Conservation (phyloP, 129 eudicot genomes). For the Daucus carota region DNA sequence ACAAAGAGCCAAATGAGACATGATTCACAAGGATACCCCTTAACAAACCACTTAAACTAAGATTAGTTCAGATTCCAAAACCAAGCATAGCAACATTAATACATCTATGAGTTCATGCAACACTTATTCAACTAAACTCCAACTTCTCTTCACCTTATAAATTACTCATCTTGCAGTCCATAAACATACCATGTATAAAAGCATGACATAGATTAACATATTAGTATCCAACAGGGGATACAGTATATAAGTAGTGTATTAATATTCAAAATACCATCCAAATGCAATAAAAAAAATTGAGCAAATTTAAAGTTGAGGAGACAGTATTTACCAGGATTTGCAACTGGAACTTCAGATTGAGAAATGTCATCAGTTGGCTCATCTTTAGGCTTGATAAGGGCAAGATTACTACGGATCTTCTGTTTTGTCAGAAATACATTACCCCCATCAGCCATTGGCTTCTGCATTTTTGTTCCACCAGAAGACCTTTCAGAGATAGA, state of each 20-base stretch:
- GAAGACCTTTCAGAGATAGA: slow-evolving; percentile 36
- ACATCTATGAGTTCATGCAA: background rate
- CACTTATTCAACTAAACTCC: background rate
- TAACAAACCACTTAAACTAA: background rate
- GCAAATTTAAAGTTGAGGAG: slow-evolving; percentile 1
- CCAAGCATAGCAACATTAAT: background rate
- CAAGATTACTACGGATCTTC: slow-evolving; percentile 10
- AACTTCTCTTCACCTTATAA: background rate
- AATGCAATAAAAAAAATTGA: background rate
- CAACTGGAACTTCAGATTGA: slow-evolving; percentile 26
- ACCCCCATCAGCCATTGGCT: slow-evolving; percentile 24
- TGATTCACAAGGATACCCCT: background rate
- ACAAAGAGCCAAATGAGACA: background rate
- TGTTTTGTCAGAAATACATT: slow-evolving; percentile 24
- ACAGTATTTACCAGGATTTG: slow-evolving; percentile 39
- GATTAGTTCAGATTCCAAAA: background rate
- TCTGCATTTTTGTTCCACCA: slow-evolving; percentile 28
- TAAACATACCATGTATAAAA: background rate
- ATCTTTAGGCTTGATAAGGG: slow-evolving; percentile 59
- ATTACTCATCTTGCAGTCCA: background rate
- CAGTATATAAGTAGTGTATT: background rate
- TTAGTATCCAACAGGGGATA: background rate
- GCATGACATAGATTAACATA: background rate
- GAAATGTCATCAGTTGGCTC: slow-evolving; percentile 60
- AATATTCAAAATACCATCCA: background rate